Base-by-base conservation (phyloP, 352 stramenopile species). In the Phytophthora quininea region DNA sequence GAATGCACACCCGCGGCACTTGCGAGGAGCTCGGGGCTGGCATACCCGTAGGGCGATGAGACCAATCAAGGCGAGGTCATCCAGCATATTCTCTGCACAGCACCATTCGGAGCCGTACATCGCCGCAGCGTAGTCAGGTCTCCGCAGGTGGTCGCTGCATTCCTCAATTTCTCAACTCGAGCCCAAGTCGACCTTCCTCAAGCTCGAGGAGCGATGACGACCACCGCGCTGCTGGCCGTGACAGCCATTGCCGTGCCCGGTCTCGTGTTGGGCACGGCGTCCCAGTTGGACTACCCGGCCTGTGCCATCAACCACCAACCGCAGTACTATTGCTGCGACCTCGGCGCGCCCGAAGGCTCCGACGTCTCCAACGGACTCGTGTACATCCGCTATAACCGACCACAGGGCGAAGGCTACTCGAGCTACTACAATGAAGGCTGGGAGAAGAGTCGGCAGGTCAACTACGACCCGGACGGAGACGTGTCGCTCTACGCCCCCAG, bases 341-440 rank as follows among this genome's bases (percentile, higher is more conserved):
- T 87, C 27, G 67, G 68, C 49, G 47, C 57, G n/a, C 62, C 71
- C 42, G 53, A 77, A n/a, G 67, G 63, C 35, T 73, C 67, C 6
- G 35, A 69, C 31, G 38, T 65, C 29, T 73, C 74, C 29, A 78
- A 77, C 54, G 61, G 71, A 24, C 61, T 80, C 35, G 49, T 91
- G 52, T 92, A 88, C 73, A 74, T 78, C 46, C 71, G 79, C 61
- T 92, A 84, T 74, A 79, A 89, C 51, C 83, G 81, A 27, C 84
- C 84, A 30, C 50, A 69, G 2, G 78, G 82, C 27, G 66, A 52
- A 3, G 69, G 70, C 48, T 91, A 69, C 53, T 78, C 64, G 42
- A 76, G 64, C 33, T 84, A 82, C 63, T 90, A 90, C 73, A 72
- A 88, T 46, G 79, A 92, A 63, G 84, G 84, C 32, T 92, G 84